Base-by-base conservation (phyloP, 192 early-diverging fungal genomes). In the Backusella psychrophila region DNA sequence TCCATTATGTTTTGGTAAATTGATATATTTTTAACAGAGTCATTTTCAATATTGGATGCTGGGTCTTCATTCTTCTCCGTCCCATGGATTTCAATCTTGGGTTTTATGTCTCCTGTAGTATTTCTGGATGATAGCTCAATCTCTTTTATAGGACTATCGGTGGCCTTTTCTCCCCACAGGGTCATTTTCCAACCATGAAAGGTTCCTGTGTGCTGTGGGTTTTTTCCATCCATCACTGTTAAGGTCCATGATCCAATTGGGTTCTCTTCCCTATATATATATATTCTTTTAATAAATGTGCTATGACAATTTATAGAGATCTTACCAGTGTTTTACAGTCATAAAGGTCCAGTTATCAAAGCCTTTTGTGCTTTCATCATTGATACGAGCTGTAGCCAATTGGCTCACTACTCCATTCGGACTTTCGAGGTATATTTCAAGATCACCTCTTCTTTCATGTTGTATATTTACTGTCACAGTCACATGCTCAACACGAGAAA, bases 311-410 rank as follows among this genome's bases (percentile, higher is more conserved):
- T 49, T 49, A 63, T 29, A 26, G 3, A 14, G 11, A 26, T 26
- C 41, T 76, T 84, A 96, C 95, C 98, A 99, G 74, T 99, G 98
- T 82, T 93, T 94, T 41, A 99, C 95, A 33, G 87, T 93, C 95
- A 96, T 97, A 75, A 98, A 95, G 33, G 94, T 96, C 98, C 98
- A 99, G 70, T 91, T 87, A 7, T 67, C 17, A 70, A 97, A 92
- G 17, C 98, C 98, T 14, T 80, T 81, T 7, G 65, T 86, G 74
- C 87, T 89, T 9, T 49, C 72, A 80, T 99, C 98, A 71, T 75
- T 83, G 63, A 80, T 84, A 14, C 98, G 79, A 36, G 83, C 76
- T 0, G 89, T 87, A 0, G 89, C 94, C 66, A 99, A 80, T 76
- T 90, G 81, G 56, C 91, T 93, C 6, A 87, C 81, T 31, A 94